phyloP scores from a whole-genome alignment of 2,329 filamentous ascomycete genomes.

The Sporothrix sp. region DNA sequence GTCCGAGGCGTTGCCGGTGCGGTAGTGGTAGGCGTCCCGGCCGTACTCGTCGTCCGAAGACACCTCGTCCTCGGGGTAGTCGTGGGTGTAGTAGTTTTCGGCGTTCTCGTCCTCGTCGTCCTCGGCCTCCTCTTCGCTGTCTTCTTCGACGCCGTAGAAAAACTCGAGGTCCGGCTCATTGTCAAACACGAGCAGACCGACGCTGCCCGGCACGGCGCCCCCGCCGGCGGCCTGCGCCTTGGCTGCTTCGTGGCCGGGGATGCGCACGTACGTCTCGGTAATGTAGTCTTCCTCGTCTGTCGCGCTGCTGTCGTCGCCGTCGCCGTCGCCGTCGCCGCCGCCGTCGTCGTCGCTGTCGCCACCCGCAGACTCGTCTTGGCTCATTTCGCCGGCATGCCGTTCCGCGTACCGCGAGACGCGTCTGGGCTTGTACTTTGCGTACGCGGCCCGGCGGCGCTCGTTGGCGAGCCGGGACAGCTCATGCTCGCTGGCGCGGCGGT shows the following conservation, averaged over 20 bases:
- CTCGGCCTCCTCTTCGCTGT: slow-evolving; percentile 50
- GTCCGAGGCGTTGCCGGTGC: slow-evolving; percentile 44
- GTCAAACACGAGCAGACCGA: slow-evolving; percentile 49
- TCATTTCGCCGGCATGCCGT: slow-evolving; percentile 2
- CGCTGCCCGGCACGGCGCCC: slow-evolving; percentile 36
- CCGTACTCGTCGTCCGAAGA: slow-evolving; percentile 59
- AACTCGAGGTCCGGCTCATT: slow-evolving; percentile 48
- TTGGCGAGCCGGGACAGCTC: slow-evolving; percentile 11
- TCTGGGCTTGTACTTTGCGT: slow-evolving; percentile 17
- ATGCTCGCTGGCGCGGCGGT: background rate
- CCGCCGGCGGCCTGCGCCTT: slow-evolving; percentile 23
- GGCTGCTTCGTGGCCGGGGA: slow-evolving; percentile 37
- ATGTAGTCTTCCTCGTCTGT: slow-evolving; percentile 48
- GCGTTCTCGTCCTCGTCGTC: slow-evolving; percentile 61
- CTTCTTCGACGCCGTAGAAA: slow-evolving; percentile 52
- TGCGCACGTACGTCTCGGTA: slow-evolving; percentile 54
- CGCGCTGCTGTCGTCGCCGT: slow-evolving; percentile 35
- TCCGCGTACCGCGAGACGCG: slow-evolving; percentile 14
- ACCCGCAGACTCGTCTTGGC: slow-evolving; percentile 22
- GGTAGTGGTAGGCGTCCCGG: slow-evolving; percentile 45
- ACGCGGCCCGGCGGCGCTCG: slow-evolving; percentile 12
- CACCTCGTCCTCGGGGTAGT: slow-evolving; percentile 73
- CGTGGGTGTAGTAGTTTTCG: slow-evolving; percentile 68
- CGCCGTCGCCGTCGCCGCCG: slow-evolving; percentile 28
- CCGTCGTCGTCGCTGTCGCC: slow-evolving; percentile 23